Evolutionary conservation across 768 basidiomycete species (phyloP).

Genomic region (Lentinus brumalis): DNA sequence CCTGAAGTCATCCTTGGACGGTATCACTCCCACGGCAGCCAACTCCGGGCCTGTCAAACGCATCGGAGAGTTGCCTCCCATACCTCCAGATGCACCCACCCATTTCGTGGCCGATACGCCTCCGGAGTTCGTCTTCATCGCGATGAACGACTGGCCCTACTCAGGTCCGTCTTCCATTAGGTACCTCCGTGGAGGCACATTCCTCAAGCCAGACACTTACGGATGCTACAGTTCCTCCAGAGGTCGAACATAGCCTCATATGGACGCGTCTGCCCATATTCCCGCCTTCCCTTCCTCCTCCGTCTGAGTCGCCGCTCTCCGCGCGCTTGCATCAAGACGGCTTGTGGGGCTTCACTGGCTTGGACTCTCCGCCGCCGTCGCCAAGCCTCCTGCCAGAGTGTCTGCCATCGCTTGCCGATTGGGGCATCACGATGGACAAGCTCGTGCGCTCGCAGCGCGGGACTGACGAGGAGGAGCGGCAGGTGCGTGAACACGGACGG

Average conservation of each 20-base stretch:
- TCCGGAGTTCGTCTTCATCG: constrained; percentile 62
- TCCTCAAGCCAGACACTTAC: neutral
- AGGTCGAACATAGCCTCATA: constrained; percentile 73
- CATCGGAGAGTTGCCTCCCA: constrained; percentile 26
- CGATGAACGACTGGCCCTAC: constrained; percentile 89
- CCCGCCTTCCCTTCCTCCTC: constrained; percentile 53
- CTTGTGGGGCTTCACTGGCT: constrained; percentile 80
- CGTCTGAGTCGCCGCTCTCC: constrained; percentile 38
- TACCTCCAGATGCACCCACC: constrained; percentile 42
- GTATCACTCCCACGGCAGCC: neutral
- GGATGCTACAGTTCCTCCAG: constrained; percentile 54
- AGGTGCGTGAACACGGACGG: constrained; percentile 51
- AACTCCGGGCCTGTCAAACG: neutral
- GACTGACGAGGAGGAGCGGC: constrained; percentile 52
- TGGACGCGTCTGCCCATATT: constrained; percentile 80
- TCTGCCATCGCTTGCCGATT: constrained; percentile 66
- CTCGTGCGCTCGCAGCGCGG: constrained; percentile 55
- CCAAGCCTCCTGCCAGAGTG: constrained; percentile 59
- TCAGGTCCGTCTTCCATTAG: constrained; percentile 50
- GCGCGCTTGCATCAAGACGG: constrained; percentile 73
- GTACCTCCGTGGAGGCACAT: neutral
- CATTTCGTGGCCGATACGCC: constrained; percentile 73
- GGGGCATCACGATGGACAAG: constrained; percentile 67
- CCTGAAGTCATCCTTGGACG: constrained; percentile 55
- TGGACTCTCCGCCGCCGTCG: constrained; percentile 51